phyloP scores from a whole-genome alignment of 495 filamentous ascomycete species.

The Trichocladium uniseriatum region DNA sequence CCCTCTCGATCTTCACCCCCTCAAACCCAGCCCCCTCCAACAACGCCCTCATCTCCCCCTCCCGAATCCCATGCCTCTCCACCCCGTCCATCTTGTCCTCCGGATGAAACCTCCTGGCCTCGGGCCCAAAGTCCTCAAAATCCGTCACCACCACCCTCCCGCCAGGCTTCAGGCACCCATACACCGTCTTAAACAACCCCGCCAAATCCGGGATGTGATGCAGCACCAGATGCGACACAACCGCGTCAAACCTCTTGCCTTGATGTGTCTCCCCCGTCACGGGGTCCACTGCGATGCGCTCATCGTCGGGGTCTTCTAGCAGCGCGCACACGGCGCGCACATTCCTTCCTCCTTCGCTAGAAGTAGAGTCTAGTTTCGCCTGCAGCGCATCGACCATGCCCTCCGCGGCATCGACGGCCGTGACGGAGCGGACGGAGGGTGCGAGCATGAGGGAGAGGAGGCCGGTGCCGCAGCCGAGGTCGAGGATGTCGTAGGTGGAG shows the following conservation, averaged over 20 bases:
- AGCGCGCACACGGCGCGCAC: constrained; percentile 13
- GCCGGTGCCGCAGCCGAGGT: constrained; percentile 51
- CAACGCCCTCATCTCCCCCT: constrained; percentile 29
- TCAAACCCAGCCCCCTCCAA: constrained; percentile 40
- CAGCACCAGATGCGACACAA: constrained; percentile 43
- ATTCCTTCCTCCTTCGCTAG: not conserved
- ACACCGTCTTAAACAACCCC: constrained; percentile 31
- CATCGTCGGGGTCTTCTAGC: constrained; percentile 17
- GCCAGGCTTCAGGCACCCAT: constrained; percentile 36
- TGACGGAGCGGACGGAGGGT: constrained; percentile 31
- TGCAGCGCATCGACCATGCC: constrained; percentile 46
- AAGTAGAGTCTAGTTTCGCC: constrained; percentile 23
- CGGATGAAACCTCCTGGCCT: constrained; percentile 43
- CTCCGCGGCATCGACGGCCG: constrained; percentile 41
- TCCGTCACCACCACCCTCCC: constrained; percentile 43
- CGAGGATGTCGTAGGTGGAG: constrained; percentile 35
- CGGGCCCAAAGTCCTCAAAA: constrained; percentile 48
- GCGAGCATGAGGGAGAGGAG: constrained; percentile 42
- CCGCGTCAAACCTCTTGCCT: constrained; percentile 33
- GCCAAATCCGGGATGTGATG: constrained; percentile 44
- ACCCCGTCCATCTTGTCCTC: constrained; percentile 43
- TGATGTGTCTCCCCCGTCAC: not conserved
- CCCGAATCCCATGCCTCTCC: constrained; percentile 43
- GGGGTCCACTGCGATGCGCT: constrained; percentile 16
- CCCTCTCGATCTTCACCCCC: constrained; percentile 34